A percentile compares a stretch with the other conserved stretches of the same genome.
Evolutionary conservation across 306 rosid species (phyloP).

Genomic region (Parietaria judaica): DNA sequence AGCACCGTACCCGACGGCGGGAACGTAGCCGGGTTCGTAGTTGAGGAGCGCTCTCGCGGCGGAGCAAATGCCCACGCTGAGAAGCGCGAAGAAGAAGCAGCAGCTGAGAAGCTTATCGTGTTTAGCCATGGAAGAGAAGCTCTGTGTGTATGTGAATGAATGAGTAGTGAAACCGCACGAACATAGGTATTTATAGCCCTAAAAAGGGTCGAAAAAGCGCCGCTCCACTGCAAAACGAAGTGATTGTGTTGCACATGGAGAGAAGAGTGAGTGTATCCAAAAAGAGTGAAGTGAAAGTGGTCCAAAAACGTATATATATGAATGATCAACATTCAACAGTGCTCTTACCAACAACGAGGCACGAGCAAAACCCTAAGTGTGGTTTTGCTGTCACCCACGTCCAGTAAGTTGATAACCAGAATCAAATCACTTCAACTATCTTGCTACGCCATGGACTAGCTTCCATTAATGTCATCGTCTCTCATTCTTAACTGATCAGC

Average conservation of each 20-base stretch:
- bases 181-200: conserved; percentile 24
- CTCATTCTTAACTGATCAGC: no score
- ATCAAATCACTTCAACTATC: neutral
- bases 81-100: conserved; percentile 22
- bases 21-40: conserved; percentile 4
- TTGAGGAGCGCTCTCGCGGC: conserved; percentile 43
- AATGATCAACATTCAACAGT: neutral
- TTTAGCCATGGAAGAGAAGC: conserved; percentile 23
- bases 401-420: neutral
- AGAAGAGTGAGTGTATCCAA: neutral
- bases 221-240: conserved; percentile 5
- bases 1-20: conserved; percentile 11
- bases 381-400: conserved; percentile 62
- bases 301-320: neutral
- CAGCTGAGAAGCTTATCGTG: conserved; percentile 11
- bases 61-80: conserved; percentile 34
- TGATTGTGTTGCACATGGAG: conserved; percentile 22
- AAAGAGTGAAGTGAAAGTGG: conserved; percentile 1
- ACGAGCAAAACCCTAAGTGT: conserved; percentile 28
- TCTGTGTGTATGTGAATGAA: neutral
- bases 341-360: neutral
- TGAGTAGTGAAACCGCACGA: conserved; percentile 15
- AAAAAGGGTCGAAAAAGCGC: conserved; percentile 15
- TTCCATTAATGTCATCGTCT: neutral
- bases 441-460: neutral